These are phyloP conservation scores for Enteropsectra breve DNA, from an alignment of 371 early-diverging fungal species.

Conservation along the genomic window DNA sequence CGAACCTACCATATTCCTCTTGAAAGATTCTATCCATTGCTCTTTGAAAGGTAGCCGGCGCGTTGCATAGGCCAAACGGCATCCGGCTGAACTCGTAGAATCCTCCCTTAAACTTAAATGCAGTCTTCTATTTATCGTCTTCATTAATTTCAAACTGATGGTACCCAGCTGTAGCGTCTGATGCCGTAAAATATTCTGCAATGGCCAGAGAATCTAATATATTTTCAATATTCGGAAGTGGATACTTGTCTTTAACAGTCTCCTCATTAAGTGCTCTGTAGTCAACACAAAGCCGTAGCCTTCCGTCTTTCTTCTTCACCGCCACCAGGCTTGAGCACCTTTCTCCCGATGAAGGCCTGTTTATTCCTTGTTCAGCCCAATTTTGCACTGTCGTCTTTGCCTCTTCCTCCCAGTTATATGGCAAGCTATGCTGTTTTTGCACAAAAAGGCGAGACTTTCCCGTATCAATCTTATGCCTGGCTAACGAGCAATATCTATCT, in stretches of 20 bases:
- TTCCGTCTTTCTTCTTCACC: conserved; percentile 1
- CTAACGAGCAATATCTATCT: too few relatives aligned
- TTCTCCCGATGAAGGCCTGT: too few relatives aligned
- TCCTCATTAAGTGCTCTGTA: conserved; percentile 20
- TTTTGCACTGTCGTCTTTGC: too few relatives aligned
- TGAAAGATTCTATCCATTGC: too few relatives aligned
- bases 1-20: too few relatives aligned
- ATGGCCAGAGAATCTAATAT: not conserved
- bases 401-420: too few relatives aligned
- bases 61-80: too few relatives aligned
- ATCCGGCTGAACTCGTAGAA: conserved; percentile 25
- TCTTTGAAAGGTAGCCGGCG: too few relatives aligned
- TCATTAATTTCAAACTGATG: not conserved
- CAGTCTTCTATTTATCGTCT: conserved; percentile 9
- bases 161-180: not conserved
- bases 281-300: conserved; percentile 8
- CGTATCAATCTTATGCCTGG: too few relatives aligned
- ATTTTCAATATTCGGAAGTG: conserved; percentile 16
- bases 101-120: not conserved
- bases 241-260: conserved; percentile 17
- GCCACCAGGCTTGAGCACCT: not conserved
- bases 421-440: too few relatives aligned
- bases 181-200: not conserved
- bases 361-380: too few relatives aligned
- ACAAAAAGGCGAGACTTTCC: too few relatives aligned